Evolutionary conservation across 1,139 yeast species (phyloP).

Genomic region (Zygoascus meyerae): DNA sequence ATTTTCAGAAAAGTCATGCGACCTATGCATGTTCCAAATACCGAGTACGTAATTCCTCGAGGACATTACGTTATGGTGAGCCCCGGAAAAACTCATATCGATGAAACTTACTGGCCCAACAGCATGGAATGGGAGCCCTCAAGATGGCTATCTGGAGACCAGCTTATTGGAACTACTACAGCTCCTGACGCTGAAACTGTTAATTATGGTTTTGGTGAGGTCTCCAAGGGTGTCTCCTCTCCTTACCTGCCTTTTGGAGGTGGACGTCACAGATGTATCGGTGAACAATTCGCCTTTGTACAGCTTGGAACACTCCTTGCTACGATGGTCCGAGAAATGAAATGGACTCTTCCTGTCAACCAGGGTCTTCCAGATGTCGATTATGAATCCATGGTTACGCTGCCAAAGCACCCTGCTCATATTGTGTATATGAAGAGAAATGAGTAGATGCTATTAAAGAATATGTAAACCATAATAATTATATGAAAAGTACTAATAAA

Average conservation of each 20-base stretch:
- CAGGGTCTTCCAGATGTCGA: constrained; percentile 67
- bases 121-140: constrained; percentile 70
- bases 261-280: constrained; percentile 99
- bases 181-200: constrained; percentile 48
- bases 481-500: constrained; percentile 1
- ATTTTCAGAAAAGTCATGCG: constrained; percentile 85
- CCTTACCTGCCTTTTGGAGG: constrained; percentile 98
- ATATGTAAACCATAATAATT: background rate
- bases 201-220: constrained; percentile 94
- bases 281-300: constrained; percentile 95
- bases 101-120: constrained; percentile 67
- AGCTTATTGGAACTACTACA: constrained; percentile 36
- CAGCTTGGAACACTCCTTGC: constrained; percentile 86
- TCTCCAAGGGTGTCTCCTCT: constrained; percentile 90
- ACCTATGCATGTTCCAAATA: constrained; percentile 72
- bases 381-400: constrained; percentile 88
- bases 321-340: constrained; percentile 67
- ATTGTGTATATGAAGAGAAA: constrained; percentile 54
- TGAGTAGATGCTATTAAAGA: constrained; percentile 4
- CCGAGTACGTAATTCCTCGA: constrained; percentile 75
- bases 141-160: constrained; percentile 68
- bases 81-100: constrained; percentile 85
- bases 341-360: constrained; percentile 64
- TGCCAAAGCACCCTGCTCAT: constrained; percentile 75
- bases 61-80: constrained; percentile 89